Conservation (phyloP, 2,329 filamentous ascomycete genomes). For the Scedosporium dehoogii region DNA sequence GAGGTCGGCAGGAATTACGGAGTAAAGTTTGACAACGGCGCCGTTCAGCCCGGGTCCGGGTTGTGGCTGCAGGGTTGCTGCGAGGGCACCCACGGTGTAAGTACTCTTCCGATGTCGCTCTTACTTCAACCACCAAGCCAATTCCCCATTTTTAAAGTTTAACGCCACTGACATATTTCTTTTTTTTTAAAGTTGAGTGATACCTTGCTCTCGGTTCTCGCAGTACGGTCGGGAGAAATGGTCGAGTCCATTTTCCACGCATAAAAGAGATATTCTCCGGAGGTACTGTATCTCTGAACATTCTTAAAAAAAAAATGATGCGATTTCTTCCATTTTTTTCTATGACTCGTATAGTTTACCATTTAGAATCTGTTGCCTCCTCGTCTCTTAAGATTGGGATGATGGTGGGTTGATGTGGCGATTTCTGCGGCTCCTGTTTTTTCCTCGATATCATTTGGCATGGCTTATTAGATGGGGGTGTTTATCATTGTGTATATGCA, state of each 20-base stretch:
- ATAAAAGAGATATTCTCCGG: not conserved
- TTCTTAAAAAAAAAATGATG: not conserved
- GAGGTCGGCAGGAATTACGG: slow-evolving; percentile 69
- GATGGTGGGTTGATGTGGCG: not conserved
- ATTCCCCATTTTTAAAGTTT: too few species aligned
- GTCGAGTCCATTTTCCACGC: slow-evolving; percentile 59
- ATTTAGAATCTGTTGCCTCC: too few species aligned
- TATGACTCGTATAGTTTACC: too few species aligned
- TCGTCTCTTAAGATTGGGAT: not conserved
- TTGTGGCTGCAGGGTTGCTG: slow-evolving; percentile 93
- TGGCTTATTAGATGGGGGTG: slow-evolving; percentile 1
- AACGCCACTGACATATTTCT: not conserved
- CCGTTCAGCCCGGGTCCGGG: slow-evolving; percentile 63
- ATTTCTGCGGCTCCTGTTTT: slow-evolving; percentile 3
- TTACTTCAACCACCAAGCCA: too few species aligned
- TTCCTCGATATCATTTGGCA: not conserved
- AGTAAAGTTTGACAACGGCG: slow-evolving; percentile 58
- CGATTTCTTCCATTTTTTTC: too few species aligned
- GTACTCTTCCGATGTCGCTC: slow-evolving; percentile 24
- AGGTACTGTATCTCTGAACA: too few species aligned
- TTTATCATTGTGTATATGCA: not conserved
- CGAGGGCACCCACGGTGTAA: slow-evolving; percentile 83
- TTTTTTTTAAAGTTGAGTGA: slow-evolving; percentile 54
- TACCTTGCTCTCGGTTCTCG: slow-evolving; percentile 69
- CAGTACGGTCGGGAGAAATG: slow-evolving; percentile 67